Base-by-base conservation (phyloP, 2,329 filamentous ascomycete genomes). In the Plectosphaerella plurivora region DNA sequence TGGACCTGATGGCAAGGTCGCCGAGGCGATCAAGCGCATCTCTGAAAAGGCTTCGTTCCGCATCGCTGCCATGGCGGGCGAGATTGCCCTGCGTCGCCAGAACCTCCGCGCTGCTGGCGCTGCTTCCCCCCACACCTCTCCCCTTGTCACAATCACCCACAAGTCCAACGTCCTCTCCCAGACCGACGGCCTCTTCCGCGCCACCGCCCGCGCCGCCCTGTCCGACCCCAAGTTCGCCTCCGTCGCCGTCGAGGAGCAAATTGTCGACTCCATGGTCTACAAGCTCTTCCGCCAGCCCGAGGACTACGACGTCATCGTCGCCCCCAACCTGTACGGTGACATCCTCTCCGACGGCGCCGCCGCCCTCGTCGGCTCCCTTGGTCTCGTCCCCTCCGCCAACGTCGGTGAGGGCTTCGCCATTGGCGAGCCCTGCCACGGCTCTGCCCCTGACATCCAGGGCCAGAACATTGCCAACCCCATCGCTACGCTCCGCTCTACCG, bases 221-320 rank as follows among this genome's bases (percentile, higher is more conserved):
- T 79, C 84, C 25, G 77, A 79, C 49, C 61, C 80, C 12, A 79
- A 76, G 59, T 97, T 89, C 75, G 71, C 61, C 55, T 72, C 71
- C 49, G 76, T 96, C 51, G 73, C 74, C 42, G 79, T 97, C 51
- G 94, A 97, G 73, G 94, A 97, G 79, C 94, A 99, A 77, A 99
- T 99, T 62, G 93, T 99, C 57, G 94, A 99, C 74, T 93, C 88
- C 56, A 99, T 99, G 94, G 91, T 97, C 53, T 97, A 97, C 84
- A 97, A 97, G 79, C 88, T 99, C 53, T 97, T 97, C 85, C 90
- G 93, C 57, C 91, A 97, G 73, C 94, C 94, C 44, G 82, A 87
- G 65, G 88, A 87, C 66, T 99, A 97, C 83, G 94, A 99, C 70
- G 93, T 97, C 60, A 96, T 99, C 62, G 94, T 99, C 46, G 94